These are phyloP conservation scores for Lipomyces mesembrius DNA, from an alignment of 805 yeast genomes.

Conservation along the genomic window DNA sequence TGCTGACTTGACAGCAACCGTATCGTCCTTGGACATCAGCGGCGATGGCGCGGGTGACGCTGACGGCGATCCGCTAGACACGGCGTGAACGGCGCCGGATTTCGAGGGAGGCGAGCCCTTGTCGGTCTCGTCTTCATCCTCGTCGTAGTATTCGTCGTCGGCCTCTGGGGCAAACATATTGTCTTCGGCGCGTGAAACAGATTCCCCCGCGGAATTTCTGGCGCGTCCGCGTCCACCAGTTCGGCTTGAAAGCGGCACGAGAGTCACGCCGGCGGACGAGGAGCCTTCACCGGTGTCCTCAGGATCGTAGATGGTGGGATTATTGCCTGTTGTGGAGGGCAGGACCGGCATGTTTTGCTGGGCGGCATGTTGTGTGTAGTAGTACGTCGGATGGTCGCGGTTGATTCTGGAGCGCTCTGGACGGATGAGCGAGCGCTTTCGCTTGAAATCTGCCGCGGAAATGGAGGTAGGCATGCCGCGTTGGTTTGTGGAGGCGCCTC, in stretches of 20 bases:
- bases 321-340: conserved; percentile 75
- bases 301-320: conserved; percentile 50
- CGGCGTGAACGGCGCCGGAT: conserved; percentile 5
- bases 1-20: neutral
- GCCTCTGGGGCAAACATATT: conserved; percentile 3
- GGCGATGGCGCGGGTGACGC: neutral
- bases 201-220: neutral
- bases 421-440: conserved; percentile 74
- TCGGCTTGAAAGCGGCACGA: neutral
- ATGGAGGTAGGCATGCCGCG: conserved; percentile 26
- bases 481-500: conserved; percentile 9
- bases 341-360: conserved; percentile 66
- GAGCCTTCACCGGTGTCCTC: conserved; percentile 13
- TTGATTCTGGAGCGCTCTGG: conserved; percentile 78
- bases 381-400: conserved; percentile 74
- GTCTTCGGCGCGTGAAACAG: neutral
- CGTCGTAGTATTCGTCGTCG: conserved; percentile 13
- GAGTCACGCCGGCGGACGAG: conserved; percentile 9
- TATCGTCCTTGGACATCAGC: neutral
- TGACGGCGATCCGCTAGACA: neutral
- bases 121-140: conserved; percentile 25
- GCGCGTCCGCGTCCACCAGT: neutral
- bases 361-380: conserved; percentile 73
- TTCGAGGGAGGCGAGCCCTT: conserved; percentile 25
- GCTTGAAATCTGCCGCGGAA: conserved; percentile 37